Conservation (phyloP, 495 filamentous ascomycete genomes). For the Venustampulla echinocandica region DNA sequence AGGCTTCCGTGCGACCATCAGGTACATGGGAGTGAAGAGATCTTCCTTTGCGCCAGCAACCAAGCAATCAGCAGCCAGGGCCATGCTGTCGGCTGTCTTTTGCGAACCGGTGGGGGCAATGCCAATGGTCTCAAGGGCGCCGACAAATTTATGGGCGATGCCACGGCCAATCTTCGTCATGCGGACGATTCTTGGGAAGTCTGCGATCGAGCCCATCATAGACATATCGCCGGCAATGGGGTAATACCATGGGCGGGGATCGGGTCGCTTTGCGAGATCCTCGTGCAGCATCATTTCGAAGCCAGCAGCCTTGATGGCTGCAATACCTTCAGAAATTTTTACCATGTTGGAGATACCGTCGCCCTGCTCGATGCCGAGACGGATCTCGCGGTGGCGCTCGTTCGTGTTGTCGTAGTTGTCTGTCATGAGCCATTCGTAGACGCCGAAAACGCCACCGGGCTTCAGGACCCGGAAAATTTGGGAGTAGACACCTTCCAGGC, state of each 20-base stretch:
- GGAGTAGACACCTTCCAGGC: constrained; percentile 86
- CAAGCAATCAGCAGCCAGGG: constrained; percentile 70
- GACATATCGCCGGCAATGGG: constrained; percentile 70
- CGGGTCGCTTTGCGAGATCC: constrained; percentile 74
- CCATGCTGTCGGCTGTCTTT: constrained; percentile 91
- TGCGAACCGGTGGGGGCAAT: constrained; percentile 75
- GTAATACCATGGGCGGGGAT: constrained; percentile 87
- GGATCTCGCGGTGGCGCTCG: constrained; percentile 77
- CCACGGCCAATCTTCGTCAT: constrained; percentile 82
- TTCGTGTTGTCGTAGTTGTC: constrained; percentile 86
- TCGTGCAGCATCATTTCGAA: constrained; percentile 79
- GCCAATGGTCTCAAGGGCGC: constrained; percentile 62
- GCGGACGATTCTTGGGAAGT: constrained; percentile 75
- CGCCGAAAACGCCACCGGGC: constrained; percentile 90
- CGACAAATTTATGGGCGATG: constrained; percentile 69
- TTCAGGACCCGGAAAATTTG: constrained; percentile 94
- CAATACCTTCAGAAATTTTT: constrained; percentile 70
- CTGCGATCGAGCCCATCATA: constrained; percentile 69
- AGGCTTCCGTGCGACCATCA: constrained; percentile 94
- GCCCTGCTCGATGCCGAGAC: constrained; percentile 90
- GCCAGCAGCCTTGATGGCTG: constrained; percentile 78
- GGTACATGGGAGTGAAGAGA: constrained; percentile 97
- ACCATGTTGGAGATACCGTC: constrained; percentile 99
- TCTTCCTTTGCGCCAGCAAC: constrained; percentile 85
- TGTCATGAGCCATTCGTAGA: constrained; percentile 99